Percentiles rank a stretch among this genome's conserved stretches.
Evolutionary conservation across 2,329 filamentous ascomycete genomes (phyloP).

Genomic region (Didymella segeticola): DNA sequence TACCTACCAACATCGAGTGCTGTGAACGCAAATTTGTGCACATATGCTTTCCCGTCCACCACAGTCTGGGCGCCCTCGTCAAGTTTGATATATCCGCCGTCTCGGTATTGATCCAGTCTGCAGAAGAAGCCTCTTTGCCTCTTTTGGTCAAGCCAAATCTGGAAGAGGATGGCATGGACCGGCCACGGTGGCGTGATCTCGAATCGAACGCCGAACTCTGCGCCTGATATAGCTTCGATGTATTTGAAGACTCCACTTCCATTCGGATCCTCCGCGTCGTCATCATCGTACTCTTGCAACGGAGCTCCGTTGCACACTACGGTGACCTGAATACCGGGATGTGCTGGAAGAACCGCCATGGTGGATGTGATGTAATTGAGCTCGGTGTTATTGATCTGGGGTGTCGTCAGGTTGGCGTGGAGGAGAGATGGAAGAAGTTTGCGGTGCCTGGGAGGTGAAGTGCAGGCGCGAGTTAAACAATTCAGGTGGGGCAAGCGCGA

Average conservation of each 20-base stretch:
- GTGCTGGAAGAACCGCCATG: slow-evolving; percentile 29
- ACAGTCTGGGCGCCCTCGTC: not conserved
- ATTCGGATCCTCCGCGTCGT: slow-evolving; percentile 19
- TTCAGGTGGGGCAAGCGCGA: not conserved
- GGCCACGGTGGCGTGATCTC: slow-evolving; percentile 2
- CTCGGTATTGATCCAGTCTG: not conserved
- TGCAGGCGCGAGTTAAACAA: slow-evolving; percentile 1
- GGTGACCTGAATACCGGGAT: slow-evolving; percentile 22
- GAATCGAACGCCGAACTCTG: slow-evolving; percentile 27
- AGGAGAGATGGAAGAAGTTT: not conserved
- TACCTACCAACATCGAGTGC: slow-evolving; percentile 22
- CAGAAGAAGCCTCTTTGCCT: not conserved
- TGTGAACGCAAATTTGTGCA: slow-evolving; percentile 32
- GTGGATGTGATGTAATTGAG: not conserved
- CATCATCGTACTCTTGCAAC: slow-evolving; percentile 37
- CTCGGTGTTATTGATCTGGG: not conserved
- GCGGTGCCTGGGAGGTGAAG: not conserved
- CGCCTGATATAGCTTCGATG: slow-evolving; percentile 37
- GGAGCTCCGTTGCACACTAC: slow-evolving; percentile 27
- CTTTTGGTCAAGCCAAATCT: slow-evolving; percentile 28
- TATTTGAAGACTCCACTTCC: slow-evolving; percentile 32
- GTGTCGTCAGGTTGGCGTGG: not conserved
- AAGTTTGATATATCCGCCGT: not conserved
- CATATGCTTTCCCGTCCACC: not conserved
- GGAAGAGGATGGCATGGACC: slow-evolving; percentile 8